Evolutionary conservation across 176 grass and related monocot genomes (phyloP).

Genomic region (Alloteropsis semialata): DNA sequence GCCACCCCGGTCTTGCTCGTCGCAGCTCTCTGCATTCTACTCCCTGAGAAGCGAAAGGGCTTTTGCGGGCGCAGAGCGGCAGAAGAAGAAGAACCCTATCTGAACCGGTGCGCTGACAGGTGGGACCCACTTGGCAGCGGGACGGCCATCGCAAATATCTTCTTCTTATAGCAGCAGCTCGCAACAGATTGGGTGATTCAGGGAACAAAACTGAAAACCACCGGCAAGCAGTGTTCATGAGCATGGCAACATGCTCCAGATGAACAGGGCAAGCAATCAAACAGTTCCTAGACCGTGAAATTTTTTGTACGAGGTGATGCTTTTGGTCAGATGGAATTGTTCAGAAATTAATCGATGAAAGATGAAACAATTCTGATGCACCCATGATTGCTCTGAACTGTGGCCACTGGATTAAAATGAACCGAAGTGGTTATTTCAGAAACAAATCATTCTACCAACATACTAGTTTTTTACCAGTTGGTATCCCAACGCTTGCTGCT

Average conservation of each 20-base stretch:
- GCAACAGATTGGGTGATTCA: too few species aligned
- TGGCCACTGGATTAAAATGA: neutral
- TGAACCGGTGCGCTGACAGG: neutral
- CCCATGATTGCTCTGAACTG: neutral
- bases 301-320: too few species aligned
- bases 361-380: neutral
- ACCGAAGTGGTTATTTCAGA: too few species aligned
- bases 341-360: neutral
- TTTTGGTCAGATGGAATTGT: neutral
- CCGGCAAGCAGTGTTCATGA: neutral
- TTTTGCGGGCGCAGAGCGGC: neutral
- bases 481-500: too few species aligned
- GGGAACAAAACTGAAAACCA: too few species aligned
- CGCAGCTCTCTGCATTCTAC: neutral
- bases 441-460: too few species aligned
- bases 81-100: slow-evolving; percentile 4
- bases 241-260: too few species aligned
- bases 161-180: neutral
- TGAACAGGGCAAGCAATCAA: neutral
- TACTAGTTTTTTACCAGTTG: too few species aligned
- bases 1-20: neutral
- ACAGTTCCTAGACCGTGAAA: neutral
- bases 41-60: neutral
- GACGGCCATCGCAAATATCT: neutral
- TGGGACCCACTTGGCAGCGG: neutral